phyloP scores from a whole-genome alignment of 202 grass and related monocot genomes.

The Setaria viridis region DNA sequence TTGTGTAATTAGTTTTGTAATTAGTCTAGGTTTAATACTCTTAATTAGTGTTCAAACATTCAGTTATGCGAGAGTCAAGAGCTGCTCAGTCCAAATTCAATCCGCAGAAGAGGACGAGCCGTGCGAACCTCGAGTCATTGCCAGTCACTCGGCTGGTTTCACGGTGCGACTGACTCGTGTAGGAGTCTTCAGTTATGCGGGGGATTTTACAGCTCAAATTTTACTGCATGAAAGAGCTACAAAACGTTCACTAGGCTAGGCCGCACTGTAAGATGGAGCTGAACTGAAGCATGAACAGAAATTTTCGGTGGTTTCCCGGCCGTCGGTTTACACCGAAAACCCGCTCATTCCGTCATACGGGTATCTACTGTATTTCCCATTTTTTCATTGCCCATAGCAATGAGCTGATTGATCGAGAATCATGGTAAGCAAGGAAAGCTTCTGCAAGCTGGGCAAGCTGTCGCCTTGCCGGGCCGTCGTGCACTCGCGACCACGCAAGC shows the following conservation, averaged over 20 bases:
- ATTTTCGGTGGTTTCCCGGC: no score
- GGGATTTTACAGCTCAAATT: neutral
- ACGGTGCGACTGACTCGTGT: no score
- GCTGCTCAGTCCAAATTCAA: slow-evolving; percentile 34
- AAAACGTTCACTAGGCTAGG: neutral
- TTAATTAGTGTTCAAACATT: no score
- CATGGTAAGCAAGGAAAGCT: neutral
- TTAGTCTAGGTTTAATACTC: no score
- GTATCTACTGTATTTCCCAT: no score
- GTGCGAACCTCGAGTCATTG: neutral
- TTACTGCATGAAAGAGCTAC: neutral
- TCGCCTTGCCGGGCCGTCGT: slow-evolving; percentile 1
- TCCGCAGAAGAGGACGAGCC: neutral
- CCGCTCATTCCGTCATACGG: no score
- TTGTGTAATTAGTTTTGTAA: no score
- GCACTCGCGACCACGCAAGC: neutral
- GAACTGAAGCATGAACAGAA: neutral
- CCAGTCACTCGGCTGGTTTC: neutral
- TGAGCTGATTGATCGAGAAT: no score
- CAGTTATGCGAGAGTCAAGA: neutral
- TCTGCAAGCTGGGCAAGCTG: neutral
- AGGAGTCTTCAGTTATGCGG: neutral
- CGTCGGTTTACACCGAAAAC: no score
- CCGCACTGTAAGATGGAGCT: neutral
- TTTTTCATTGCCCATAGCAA: neutral